phyloP scores from a whole-genome alignment of 2,329 filamentous ascomycete genomes.

The Laburnicola sp. region DNA sequence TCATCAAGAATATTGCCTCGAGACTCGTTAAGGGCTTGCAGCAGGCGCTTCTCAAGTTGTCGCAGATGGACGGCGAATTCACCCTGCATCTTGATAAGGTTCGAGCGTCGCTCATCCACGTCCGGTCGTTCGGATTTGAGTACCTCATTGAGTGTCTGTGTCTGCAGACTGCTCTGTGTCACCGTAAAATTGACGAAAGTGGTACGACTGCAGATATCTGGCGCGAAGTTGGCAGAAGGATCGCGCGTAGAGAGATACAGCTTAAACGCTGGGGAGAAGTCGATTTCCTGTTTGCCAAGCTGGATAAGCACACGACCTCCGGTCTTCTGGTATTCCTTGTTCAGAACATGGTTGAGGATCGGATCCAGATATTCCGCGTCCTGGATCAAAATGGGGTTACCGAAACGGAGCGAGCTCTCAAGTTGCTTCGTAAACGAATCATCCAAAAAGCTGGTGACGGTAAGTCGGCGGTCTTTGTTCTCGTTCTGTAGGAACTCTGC shows the following conservation, averaged over 20 bases:
- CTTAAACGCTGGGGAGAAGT: slow-evolving; percentile 96
- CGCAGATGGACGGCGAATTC: slow-evolving; percentile 99
- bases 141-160: slow-evolving; percentile 95
- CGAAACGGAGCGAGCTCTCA: slow-evolving; percentile 94
- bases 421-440: slow-evolving; percentile 98
- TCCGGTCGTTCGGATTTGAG: slow-evolving; percentile 97
- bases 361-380: slow-evolving; percentile 97
- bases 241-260: slow-evolving; percentile 94
- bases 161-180: slow-evolving; percentile 97
- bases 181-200: slow-evolving; percentile 99
- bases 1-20: slow-evolving; percentile 97
- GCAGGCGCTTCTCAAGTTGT: slow-evolving; percentile 87
- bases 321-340: slow-evolving; percentile 99
- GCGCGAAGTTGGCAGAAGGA: slow-evolving; percentile 92
- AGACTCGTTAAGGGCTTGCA: slow-evolving; percentile 96
- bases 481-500: slow-evolving; percentile 95
- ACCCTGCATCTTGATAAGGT: slow-evolving; percentile 97
- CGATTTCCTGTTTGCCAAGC: slow-evolving; percentile 97
- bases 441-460: slow-evolving; percentile 96
- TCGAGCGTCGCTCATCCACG: slow-evolving; percentile 92
- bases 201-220: slow-evolving; percentile 95
- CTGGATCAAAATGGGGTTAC: slow-evolving; percentile 97
- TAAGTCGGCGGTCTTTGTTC: slow-evolving; percentile 88
- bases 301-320: slow-evolving; percentile 97
- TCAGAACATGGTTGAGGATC: slow-evolving; percentile 96